These are phyloP conservation scores for Thamnidium elegans DNA, from an alignment of 192 early-diverging fungal species.

Conservation along the genomic window DNA sequence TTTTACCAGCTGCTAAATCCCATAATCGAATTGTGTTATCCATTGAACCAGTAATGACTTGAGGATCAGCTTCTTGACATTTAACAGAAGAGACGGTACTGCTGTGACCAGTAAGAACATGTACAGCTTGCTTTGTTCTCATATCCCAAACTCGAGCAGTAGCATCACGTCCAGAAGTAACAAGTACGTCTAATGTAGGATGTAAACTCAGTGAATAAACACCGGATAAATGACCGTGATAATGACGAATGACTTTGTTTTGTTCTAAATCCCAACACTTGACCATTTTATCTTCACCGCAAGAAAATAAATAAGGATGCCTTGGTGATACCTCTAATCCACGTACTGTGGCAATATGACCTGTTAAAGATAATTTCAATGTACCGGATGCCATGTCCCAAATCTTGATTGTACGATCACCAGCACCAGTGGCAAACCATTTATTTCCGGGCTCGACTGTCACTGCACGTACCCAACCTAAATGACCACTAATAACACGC, in stretches of 20 bases:
- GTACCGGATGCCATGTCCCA: slow-evolving; percentile 99
- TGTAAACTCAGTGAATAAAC: slow-evolving; percentile 91
- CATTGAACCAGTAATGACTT: slow-evolving; percentile 92
- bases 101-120: slow-evolving; percentile 84
- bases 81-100: slow-evolving; percentile 84
- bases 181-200: slow-evolving; percentile 91
- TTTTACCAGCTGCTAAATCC: slow-evolving; percentile 97
- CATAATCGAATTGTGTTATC: slow-evolving; percentile 93
- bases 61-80: slow-evolving; percentile 94
- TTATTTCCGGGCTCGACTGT: slow-evolving; percentile 93
- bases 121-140: slow-evolving; percentile 90
- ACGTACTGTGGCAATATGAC: slow-evolving; percentile 93
- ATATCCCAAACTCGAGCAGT: slow-evolving; percentile 98
- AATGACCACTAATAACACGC: slow-evolving; percentile 95
- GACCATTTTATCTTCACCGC: slow-evolving; percentile 97
- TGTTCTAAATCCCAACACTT: slow-evolving; percentile 99
- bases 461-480: slow-evolving; percentile 93
- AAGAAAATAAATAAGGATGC: slow-evolving; percentile 97
- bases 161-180: slow-evolving; percentile 93
- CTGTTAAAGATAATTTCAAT: slow-evolving; percentile 91
- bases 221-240: slow-evolving; percentile 96
- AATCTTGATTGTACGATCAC: slow-evolving; percentile 98
- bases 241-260: slow-evolving; percentile 98
- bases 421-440: slow-evolving; percentile 99
- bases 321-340: slow-evolving; percentile 91